Percentiles rank a stretch among this genome's conserved stretches.
These are phyloP conservation scores for Leccinum ochraceum DNA, from an alignment of 768 basidiomycete species.

Conservation along the genomic window DNA sequence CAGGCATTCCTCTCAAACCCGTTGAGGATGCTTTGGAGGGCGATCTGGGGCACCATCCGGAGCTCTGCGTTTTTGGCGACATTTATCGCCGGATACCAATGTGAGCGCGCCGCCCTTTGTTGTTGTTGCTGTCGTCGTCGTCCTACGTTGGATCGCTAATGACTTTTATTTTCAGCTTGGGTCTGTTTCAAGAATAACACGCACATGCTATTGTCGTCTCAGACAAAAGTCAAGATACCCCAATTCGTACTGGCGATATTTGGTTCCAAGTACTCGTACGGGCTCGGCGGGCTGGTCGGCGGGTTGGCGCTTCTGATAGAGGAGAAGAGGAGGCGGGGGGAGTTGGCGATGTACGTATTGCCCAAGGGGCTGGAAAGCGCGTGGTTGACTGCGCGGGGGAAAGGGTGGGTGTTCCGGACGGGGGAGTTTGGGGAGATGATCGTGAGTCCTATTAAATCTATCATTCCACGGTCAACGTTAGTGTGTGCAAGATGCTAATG, in stretches of 20 bases:
- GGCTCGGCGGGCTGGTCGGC: constrained; percentile 68
- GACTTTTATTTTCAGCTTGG: constrained; percentile 40
- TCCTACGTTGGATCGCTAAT: not conserved
- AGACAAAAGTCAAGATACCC: constrained; percentile 39
- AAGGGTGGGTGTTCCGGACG: constrained; percentile 71
- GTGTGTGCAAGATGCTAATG: constrained; percentile 14
- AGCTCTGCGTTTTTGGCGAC: constrained; percentile 86
- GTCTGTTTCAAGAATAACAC: constrained; percentile 69
- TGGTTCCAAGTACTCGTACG: constrained; percentile 70
- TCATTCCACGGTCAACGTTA: not conserved
- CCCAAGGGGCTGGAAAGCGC: constrained; percentile 89
- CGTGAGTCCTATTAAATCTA: constrained; percentile 39
- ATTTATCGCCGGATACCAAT: constrained; percentile 81
- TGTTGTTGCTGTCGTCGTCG: not conserved
- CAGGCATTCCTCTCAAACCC: constrained; percentile 67
- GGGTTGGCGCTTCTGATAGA: constrained; percentile 85
- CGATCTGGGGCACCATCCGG: constrained; percentile 70
- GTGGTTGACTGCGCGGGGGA: constrained; percentile 80
- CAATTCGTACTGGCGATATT: constrained; percentile 54
- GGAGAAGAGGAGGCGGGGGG: constrained; percentile 82
- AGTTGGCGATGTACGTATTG: constrained; percentile 89
- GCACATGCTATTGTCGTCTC: constrained; percentile 49
- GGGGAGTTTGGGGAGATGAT: constrained; percentile 69
- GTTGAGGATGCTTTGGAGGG: constrained; percentile 59
- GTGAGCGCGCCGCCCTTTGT: constrained; percentile 42